These are phyloP conservation scores for Heliamphora pulchella DNA, from an alignment of 179 eudicot species.

Conservation along the genomic window DNA sequence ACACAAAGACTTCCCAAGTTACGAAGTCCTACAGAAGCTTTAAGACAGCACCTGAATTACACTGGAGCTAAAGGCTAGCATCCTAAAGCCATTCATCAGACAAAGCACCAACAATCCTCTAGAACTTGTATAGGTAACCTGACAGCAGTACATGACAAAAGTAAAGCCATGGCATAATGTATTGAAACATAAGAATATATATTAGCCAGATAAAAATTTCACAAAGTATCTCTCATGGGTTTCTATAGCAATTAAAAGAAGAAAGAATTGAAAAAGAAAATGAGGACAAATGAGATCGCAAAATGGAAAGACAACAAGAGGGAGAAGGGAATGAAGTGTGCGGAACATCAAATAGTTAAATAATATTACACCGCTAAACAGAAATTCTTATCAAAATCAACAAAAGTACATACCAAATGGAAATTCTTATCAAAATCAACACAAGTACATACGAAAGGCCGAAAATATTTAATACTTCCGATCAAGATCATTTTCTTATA, in stretches of 20 bases:
- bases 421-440: no score
- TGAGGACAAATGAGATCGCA: not conserved
- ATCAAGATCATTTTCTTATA: no score
- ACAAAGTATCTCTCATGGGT: not conserved
- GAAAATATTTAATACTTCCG: no score
- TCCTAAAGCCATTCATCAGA: not conserved
- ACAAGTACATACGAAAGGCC: no score
- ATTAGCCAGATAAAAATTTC: not conserved
- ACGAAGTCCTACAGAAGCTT: not conserved
- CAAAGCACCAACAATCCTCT: not conserved
- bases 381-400: no score
- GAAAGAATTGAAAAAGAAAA: not conserved
- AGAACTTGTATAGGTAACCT: not conserved
- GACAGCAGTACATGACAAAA: constrained; percentile 8
- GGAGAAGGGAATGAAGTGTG: not conserved
- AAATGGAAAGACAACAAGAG: not conserved
- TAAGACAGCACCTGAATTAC: not conserved
- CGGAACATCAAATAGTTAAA: not conserved
- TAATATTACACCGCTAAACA: no score
- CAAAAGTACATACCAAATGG: no score
- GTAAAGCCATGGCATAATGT: not conserved
- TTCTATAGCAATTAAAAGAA: not conserved
- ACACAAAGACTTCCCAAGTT: not conserved
- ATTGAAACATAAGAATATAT: not conserved
- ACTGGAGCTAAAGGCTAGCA: not conserved